Conservation (phyloP, 192 early-diverging fungal species). For the Powellomyces hirtus region DNA sequence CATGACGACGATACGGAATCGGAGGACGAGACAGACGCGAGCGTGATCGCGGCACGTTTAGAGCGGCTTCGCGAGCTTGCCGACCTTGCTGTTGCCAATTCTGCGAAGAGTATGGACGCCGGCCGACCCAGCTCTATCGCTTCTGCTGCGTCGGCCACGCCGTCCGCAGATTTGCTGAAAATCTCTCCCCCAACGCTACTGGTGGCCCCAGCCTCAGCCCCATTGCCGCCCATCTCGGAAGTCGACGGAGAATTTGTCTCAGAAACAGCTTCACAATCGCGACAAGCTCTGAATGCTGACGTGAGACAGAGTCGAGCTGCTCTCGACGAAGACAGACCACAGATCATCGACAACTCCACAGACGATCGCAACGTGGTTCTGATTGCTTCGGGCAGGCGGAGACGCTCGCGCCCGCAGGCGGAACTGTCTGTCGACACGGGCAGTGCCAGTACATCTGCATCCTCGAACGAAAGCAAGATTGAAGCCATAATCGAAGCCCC, state of each 20-base stretch:
- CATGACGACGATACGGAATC: neutral
- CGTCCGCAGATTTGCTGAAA: neutral
- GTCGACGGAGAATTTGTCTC: neutral
- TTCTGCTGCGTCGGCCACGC: neutral
- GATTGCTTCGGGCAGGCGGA: constrained; percentile 2
- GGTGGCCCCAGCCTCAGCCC: neutral
- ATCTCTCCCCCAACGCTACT: neutral
- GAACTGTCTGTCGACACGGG: neutral
- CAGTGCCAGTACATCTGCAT: no score
- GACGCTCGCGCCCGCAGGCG: neutral
- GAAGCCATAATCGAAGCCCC: no score
- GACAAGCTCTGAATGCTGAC: neutral
- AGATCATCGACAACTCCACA: neutral
- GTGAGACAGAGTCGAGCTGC: neutral
- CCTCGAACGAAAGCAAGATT: no score
- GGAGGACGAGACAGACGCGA: neutral
- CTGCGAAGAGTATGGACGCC: neutral
- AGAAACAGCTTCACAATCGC: no score
- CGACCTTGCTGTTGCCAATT: neutral
- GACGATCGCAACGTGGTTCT: constrained; percentile 1
- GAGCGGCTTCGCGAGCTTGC: constrained; percentile 5
- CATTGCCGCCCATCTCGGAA: neutral
- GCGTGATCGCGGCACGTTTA: neutral
- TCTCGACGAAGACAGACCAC: neutral
- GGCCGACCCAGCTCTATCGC: neutral